A percentile compares a stretch with the other conserved stretches of the same genome.
phyloP scores from a whole-genome alignment of 1,284 basidiomycete genomes.

The Vanrija pseudolonga region DNA sequence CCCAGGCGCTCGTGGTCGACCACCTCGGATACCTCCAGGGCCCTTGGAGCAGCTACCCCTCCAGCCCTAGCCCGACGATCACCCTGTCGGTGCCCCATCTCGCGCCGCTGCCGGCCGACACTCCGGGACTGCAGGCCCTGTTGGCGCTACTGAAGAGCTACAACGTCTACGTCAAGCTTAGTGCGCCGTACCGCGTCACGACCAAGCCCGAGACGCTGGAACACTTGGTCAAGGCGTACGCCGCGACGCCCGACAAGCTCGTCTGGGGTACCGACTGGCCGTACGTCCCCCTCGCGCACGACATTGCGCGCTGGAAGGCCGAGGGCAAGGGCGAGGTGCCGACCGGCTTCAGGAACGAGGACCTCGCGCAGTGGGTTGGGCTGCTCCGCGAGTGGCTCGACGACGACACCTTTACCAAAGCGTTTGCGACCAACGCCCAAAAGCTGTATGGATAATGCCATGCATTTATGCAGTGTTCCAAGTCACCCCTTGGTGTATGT shows the following conservation, averaged over 20 bases:
- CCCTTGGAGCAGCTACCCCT: neutral
- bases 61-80: neutral
- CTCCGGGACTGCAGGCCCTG: neutral
- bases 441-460: constrained; percentile 4
- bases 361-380: constrained; percentile 1
- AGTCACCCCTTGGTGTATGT: neutral
- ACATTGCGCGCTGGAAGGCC: neutral
- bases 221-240: constrained; percentile 2
- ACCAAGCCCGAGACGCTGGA: constrained; percentile 1
- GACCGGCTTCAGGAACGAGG: neutral
- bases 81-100: neutral
- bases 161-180: constrained; percentile 7
- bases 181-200: constrained; percentile 9
- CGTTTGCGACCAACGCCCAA: constrained; percentile 4
- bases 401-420: constrained; percentile 2
- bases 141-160: neutral
- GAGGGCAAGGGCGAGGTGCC: neutral
- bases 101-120: neutral
- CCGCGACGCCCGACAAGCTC: neutral
- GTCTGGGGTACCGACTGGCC: constrained; percentile 13
- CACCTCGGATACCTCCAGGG: constrained; percentile 11
- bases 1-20: constrained; percentile 9
- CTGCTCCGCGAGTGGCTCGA: constrained; percentile 5
- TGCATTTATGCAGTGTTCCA: no score
- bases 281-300: constrained; percentile 1